phyloP scores from a whole-genome alignment of 2,329 filamentous ascomycete genomes.

The Pleoardoris graminearum region DNA sequence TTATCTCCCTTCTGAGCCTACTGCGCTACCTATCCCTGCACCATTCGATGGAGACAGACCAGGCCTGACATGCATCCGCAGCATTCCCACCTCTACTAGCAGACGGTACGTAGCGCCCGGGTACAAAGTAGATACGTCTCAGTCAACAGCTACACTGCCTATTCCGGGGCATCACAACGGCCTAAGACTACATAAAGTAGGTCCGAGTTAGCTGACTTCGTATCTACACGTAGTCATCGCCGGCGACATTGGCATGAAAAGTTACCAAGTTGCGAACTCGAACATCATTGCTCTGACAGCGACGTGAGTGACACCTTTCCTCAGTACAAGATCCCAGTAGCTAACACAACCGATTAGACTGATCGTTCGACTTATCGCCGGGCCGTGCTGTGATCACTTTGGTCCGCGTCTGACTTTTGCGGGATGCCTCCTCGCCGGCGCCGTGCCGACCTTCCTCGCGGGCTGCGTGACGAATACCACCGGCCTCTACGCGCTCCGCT shows the following conservation, averaged over 20 bases:
- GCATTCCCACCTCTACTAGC: constrained; percentile 38
- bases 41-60: not conserved
- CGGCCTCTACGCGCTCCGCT: constrained; percentile 70
- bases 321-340: not conserved
- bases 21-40: not conserved
- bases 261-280: constrained; percentile 75
- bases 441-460: constrained; percentile 80
- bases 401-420: constrained; percentile 79
- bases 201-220: too few species aligned
- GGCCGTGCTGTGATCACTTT: constrained; percentile 78
- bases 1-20: constrained; percentile 11
- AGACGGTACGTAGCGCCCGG: too few species aligned
- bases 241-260: constrained; percentile 71
- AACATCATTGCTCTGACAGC: constrained; percentile 75
- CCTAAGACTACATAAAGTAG: too few species aligned
- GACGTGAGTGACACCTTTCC: constrained; percentile 20
- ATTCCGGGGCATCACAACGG: too few species aligned
- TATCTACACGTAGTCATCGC: too few species aligned
- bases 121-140: too few species aligned
- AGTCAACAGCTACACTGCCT: too few species aligned
- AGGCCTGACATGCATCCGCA: constrained; percentile 7
- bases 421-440: constrained; percentile 71
- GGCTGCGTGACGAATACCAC: constrained; percentile 68
- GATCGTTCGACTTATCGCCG: constrained; percentile 74
- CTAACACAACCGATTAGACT: constrained; percentile 45